phyloP scores from a whole-genome alignment of 179 eudicot genomes.

The Nepenthes alata region DNA sequence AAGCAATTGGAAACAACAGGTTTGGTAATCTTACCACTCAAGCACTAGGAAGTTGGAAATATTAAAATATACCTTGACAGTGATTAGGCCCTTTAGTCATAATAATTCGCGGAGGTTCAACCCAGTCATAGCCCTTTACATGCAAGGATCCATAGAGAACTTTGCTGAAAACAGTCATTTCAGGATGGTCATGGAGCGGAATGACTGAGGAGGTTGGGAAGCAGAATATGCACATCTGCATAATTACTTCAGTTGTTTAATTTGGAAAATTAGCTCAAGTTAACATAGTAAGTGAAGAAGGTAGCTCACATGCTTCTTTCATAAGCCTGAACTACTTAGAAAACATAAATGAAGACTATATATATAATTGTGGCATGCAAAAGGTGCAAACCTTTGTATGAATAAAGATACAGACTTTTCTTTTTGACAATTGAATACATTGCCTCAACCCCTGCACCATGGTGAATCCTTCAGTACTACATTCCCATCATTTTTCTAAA shows the following conservation, averaged over 20 bases:
- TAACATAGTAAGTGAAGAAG: neutral
- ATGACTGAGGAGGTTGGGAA: conserved; percentile 91
- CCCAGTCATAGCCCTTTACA: conserved; percentile 95
- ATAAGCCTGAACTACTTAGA: too few species aligned
- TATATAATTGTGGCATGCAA: too few species aligned
- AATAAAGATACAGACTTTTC: too few species aligned
- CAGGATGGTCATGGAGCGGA: conserved; percentile 97
- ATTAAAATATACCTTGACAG: conserved; percentile 33
- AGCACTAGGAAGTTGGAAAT: neutral
- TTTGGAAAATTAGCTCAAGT: conserved; percentile 22
- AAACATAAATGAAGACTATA: too few species aligned
- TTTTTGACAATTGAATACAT: too few species aligned
- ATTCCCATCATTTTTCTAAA: too few species aligned
- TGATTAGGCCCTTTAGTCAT: conserved; percentile 29
- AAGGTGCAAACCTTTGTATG: too few species aligned
- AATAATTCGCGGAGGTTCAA: conserved; percentile 53
- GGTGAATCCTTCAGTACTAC: too few species aligned
- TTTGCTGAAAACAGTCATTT: conserved; percentile 95
- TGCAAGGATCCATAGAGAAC: conserved; percentile 89
- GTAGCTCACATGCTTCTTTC: neutral
- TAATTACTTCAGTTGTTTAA: too few species aligned
- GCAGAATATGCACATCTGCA: conserved; percentile 65
- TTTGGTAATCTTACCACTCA: neutral
- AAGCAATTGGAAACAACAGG: too few species aligned
- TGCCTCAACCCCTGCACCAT: too few species aligned